Evolutionary conservation across 164 flowering plant genomes (phyloP).

Genomic region (Stephania japonica): DNA sequence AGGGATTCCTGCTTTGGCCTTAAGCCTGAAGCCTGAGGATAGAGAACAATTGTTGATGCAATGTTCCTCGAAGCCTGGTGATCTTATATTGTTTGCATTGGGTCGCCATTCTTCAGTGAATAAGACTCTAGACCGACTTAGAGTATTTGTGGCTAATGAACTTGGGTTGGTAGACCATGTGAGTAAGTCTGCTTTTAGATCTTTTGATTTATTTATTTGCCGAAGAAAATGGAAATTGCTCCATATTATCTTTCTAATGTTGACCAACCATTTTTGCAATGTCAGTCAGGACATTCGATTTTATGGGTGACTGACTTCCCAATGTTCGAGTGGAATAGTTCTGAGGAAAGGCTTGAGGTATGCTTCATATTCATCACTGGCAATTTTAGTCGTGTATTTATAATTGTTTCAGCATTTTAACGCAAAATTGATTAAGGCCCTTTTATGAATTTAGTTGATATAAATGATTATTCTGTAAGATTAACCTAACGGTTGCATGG

Average conservation of each 20-base stretch:
- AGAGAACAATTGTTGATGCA: conserved; percentile 42
- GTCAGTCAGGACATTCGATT: conserved; percentile 73
- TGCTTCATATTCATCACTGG: conserved; percentile 13
- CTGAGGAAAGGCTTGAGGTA: conserved; percentile 92
- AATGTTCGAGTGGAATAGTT: conserved; percentile 93
- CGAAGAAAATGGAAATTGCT: too few species aligned
- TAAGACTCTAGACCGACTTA: conserved; percentile 73
- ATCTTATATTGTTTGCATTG: conserved; percentile 85
- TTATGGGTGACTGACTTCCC: conserved; percentile 98
- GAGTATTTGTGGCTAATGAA: conserved; percentile 59
- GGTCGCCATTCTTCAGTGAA: conserved; percentile 64
- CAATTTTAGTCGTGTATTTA: neutral
- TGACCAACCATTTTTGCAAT: neutral
- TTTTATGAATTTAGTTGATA: too few species aligned
- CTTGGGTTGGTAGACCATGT: conserved; percentile 73
- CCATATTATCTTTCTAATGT: too few species aligned
- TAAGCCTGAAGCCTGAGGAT: conserved; percentile 47
- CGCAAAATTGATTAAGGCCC: too few species aligned
- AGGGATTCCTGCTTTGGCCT: conserved; percentile 73
- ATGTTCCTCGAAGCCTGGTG: conserved; percentile 68
- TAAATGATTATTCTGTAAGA: too few species aligned
- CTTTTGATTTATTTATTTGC: neutral
- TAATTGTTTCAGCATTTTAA: neutral
- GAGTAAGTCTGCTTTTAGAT: conserved; percentile 21
- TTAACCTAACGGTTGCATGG: too few species aligned